A percentile compares a stretch with the other conserved stretches of the same genome.
Conservation (phyloP, 176 grass and related monocot species). For the Triticum timopheevii region DNA sequence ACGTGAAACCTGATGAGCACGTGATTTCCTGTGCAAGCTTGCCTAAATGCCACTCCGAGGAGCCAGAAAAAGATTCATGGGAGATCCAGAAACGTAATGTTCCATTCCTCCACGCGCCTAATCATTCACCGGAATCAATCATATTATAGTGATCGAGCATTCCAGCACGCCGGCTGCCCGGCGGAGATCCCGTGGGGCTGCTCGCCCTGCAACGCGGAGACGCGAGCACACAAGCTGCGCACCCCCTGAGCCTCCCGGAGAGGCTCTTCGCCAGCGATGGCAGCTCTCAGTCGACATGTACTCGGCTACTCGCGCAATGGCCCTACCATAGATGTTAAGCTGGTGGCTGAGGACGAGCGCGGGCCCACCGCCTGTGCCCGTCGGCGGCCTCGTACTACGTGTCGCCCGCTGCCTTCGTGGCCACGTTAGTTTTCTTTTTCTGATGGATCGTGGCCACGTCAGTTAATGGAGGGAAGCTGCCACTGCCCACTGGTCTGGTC, state of each 20-base stretch:
- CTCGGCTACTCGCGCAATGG: neutral
- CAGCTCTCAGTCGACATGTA: neutral
- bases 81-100: neutral
- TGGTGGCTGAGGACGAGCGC: constrained; percentile 2
- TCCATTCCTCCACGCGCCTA: neutral
- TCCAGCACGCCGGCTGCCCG: neutral
- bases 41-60: neutral
- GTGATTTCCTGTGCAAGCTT: neutral
- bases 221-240: neutral
- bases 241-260: constrained; percentile 21
- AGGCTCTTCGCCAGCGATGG: neutral
- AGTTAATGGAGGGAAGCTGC: neutral
- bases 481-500: neutral
- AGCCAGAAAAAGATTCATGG: constrained; percentile 12
- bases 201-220: constrained; percentile 21
- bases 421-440: neutral
- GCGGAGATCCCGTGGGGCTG: constrained; percentile 27
- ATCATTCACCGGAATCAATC: neutral
- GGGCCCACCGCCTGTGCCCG: neutral
- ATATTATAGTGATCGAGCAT: neutral
- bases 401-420: neutral
- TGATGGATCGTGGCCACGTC: neutral
- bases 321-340: neutral
- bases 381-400: neutral
- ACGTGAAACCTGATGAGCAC: neutral